Percentiles rank a stretch among this genome's conserved stretches.
Conservation (phyloP, 257 asterid species). For the Capsicum pubescens region DNA sequence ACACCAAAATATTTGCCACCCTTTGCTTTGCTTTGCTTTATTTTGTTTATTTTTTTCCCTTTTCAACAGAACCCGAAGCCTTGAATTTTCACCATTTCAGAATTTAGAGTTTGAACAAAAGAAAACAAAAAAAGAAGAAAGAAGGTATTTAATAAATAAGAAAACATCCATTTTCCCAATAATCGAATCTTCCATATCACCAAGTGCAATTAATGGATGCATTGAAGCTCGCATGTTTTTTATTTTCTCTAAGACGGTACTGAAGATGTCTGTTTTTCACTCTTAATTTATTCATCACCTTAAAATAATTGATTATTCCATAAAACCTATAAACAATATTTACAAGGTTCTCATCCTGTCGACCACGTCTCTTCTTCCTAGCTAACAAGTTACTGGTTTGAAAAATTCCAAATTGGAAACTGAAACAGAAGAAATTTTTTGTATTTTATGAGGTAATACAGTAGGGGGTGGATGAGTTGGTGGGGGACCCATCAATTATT, state of each 20-base stretch:
- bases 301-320: slow-evolving; percentile 41
- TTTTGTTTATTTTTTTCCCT: background rate
- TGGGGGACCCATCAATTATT: slow-evolving; percentile 38
- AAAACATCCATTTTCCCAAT: slow-evolving; percentile 78
- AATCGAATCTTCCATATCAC: slow-evolving; percentile 94
- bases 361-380: slow-evolving; percentile 53
- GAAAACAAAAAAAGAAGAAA: background rate
- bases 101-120: slow-evolving; percentile 52
- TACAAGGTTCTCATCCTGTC: slow-evolving; percentile 91
- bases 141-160: background rate
- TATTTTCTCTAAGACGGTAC: slow-evolving; percentile 80
- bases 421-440: slow-evolving; percentile 32
- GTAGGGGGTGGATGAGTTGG: background rate
- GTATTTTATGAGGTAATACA: slow-evolving; percentile 46
- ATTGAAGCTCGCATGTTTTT: slow-evolving; percentile 76
- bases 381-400: slow-evolving; percentile 48
- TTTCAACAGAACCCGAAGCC: slow-evolving; percentile 24
- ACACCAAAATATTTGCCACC: background rate
- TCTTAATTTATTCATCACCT: slow-evolving; percentile 54
- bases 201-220: slow-evolving; percentile 84
- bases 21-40: background rate
- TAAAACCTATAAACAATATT: slow-evolving; percentile 57
- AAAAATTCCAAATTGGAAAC: slow-evolving; percentile 44
- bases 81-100: slow-evolving; percentile 40
- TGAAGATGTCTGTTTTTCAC: slow-evolving; percentile 95